Percentiles rank a stretch among this genome's conserved stretches.
Conservation (phyloP, 163 green algal genomes). For the Chloroidium sp. region DNA sequence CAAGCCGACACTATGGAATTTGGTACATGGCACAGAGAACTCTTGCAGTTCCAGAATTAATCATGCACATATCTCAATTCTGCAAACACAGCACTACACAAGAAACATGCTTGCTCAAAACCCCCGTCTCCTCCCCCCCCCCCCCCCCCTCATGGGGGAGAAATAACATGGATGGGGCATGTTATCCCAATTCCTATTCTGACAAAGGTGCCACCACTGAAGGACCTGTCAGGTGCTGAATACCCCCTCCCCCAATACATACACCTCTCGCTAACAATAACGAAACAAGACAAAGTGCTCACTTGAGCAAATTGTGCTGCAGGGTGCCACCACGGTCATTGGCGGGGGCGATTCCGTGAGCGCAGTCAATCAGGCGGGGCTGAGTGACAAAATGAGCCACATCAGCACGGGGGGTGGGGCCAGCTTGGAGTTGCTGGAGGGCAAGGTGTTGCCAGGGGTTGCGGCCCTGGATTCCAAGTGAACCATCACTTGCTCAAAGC, state of each 20-base stretch:
- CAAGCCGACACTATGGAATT: no score
- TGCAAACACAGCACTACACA: no score
- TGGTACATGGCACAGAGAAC: no score
- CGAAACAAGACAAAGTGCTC: no score
- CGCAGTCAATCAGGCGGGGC: slow-evolving; percentile 92
- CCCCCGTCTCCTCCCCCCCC: no score
- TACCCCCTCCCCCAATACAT: no score
- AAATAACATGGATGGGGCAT: neutral
- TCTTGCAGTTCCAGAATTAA: no score
- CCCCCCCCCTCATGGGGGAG: neutral
- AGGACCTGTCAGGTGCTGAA: no score
- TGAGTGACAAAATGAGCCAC: slow-evolving; percentile 94
- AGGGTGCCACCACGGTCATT: slow-evolving; percentile 93
- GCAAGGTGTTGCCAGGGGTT: slow-evolving; percentile 84
- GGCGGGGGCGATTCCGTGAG: slow-evolving; percentile 96
- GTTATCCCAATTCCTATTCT: neutral
- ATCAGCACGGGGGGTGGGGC: slow-evolving; percentile 96
- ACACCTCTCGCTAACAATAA: no score
- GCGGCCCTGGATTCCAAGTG: slow-evolving; percentile 75
- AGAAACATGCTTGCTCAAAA: no score
- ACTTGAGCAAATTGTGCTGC: neutral
- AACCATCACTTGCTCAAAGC: neutral
- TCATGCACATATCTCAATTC: no score
- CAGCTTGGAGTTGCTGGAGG: slow-evolving; percentile 96
- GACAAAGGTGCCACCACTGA: no score